A percentile compares a stretch with the other conserved stretches of the same genome.
Evolutionary conservation across 2,329 filamentous ascomycete genomes (phyloP).

Genomic region (Neonectria magnoliae): DNA sequence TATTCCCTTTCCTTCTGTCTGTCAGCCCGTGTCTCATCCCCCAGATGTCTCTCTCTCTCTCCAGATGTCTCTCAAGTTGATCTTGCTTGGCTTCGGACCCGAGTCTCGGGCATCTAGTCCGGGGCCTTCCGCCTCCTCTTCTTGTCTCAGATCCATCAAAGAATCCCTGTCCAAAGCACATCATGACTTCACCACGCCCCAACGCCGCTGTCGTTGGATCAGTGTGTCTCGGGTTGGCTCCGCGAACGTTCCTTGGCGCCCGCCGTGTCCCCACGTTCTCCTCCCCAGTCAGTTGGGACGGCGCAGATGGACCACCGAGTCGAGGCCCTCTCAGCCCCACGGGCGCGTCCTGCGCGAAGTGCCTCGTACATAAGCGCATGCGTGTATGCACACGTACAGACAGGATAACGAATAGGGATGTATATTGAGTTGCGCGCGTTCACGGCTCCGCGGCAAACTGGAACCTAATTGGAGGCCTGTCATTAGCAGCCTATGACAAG

Average conservation of each 20-base stretch:
- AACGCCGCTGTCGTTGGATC: not conserved
- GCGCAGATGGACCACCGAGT: not conserved
- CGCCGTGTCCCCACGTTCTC: not conserved
- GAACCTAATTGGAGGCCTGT: not conserved
- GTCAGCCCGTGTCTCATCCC: not conserved
- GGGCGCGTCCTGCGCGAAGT: not conserved
- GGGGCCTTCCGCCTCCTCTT: constrained; percentile 3
- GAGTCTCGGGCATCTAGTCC: constrained; percentile 16
- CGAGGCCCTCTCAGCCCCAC: constrained; percentile 4
- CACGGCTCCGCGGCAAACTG: no score
- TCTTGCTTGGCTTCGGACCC: not conserved
- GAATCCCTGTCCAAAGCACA: not conserved
- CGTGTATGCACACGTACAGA: not conserved
- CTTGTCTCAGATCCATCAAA: not conserved
- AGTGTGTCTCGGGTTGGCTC: constrained; percentile 21
- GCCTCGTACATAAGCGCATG: constrained; percentile 1
- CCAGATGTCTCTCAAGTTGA: not conserved
- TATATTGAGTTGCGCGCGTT: no score
- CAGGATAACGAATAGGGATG: not conserved
- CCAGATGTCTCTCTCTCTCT: not conserved
- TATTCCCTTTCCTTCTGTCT: constrained; percentile 8
- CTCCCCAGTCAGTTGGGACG: constrained; percentile 23
- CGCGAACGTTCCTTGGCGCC: constrained; percentile 8
- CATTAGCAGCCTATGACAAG: not conserved
- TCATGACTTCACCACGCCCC: not conserved